A percentile compares a stretch with the other conserved stretches of the same genome.
phyloP scores from a whole-genome alignment of 345 rosid genomes.

The Rhodamnia rubescens region DNA sequence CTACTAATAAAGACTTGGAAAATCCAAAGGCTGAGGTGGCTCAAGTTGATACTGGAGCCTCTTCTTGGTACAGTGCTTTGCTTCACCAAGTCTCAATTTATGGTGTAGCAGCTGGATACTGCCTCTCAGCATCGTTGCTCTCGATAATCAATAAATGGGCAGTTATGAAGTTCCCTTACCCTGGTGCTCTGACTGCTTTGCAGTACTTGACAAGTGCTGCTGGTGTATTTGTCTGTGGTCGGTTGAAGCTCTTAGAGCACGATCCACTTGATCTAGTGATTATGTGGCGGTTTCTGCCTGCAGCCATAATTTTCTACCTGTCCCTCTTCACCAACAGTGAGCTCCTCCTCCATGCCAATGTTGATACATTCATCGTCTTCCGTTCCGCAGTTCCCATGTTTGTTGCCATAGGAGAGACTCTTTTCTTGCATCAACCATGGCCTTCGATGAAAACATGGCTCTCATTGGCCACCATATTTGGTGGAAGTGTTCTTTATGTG shows the following conservation, averaged over 20 bases:
- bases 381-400: constrained; percentile 89
- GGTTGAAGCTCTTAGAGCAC: constrained; percentile 54
- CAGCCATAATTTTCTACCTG: constrained; percentile 83
- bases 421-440: constrained; percentile 85
- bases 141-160: constrained; percentile 99
- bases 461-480: constrained; percentile 67
- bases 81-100: constrained; percentile 54
- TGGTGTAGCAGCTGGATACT: constrained; percentile 85
- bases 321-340: constrained; percentile 95
- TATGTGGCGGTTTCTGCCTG: constrained; percentile 93
- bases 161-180: constrained; percentile 89
- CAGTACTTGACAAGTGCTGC: constrained; percentile 86
- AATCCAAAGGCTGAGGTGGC: constrained; percentile 14
- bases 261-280: constrained; percentile 57
- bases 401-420: constrained; percentile 85
- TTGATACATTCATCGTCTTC: constrained; percentile 91
- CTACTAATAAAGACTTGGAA: constrained; percentile 31
- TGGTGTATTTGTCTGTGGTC: constrained; percentile 60
- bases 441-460: constrained; percentile 79
- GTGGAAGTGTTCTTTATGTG: constrained; percentile 81
- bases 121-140: constrained; percentile 87
- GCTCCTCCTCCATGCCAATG: constrained; percentile 94
- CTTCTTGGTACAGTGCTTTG: constrained; percentile 30
- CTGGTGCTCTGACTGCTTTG: constrained; percentile 88
- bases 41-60: constrained; percentile 6